Conservation (phyloP, 1,284 basidiomycete species). For the Flammula alnicola region DNA sequence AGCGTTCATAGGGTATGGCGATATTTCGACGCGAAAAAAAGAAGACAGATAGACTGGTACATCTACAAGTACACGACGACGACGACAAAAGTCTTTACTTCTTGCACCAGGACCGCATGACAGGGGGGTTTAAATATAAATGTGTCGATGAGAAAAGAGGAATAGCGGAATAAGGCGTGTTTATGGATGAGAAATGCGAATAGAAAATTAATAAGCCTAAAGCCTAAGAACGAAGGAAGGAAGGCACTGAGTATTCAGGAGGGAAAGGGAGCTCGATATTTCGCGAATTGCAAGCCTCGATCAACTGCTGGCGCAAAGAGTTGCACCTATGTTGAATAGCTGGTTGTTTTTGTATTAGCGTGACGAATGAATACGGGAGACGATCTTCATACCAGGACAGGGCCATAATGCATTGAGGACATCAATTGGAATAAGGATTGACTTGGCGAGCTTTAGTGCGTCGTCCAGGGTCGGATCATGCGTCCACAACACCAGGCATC, state of each 20-base stretch:
- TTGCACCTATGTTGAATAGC: conserved; percentile 50
- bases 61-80: neutral
- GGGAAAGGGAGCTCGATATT: conserved; percentile 46
- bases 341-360: conserved; percentile 21
- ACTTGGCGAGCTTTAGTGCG: conserved; percentile 70
- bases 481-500: conserved; percentile 70
- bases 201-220: neutral
- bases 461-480: conserved; percentile 59
- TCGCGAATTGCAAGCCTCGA: conserved; percentile 47
- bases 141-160: neutral
- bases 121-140: neutral
- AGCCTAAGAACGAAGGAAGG: conserved; percentile 18
- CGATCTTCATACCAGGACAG: conserved; percentile 55
- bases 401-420: conserved; percentile 74
- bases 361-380: neutral
- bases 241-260: conserved; percentile 41
- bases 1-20: too few species aligned
- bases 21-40: too few species aligned
- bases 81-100: neutral
- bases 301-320: conserved; percentile 49
- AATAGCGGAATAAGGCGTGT: neutral
- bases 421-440: conserved; percentile 65
- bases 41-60: too few species aligned
- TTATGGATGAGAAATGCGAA: neutral
- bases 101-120: neutral